phyloP scores from a whole-genome alignment of 768 basidiomycete genomes.

The Phaeolepiota aurea region DNA sequence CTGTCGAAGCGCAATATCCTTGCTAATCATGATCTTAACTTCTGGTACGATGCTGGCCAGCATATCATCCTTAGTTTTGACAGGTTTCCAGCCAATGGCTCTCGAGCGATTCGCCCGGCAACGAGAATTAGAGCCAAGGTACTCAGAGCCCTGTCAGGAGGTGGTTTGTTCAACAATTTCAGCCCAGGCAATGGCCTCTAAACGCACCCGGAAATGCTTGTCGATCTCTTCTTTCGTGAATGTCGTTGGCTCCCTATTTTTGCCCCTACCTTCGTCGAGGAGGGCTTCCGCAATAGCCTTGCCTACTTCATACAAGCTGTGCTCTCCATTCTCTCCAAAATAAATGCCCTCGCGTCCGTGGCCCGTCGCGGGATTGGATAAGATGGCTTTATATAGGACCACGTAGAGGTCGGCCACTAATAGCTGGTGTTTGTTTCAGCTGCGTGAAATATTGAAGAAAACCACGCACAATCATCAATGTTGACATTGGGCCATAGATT shows the following conservation, averaged over 20 bases:
- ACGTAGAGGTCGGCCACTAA: conserved; percentile 38
- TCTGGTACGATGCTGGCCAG: conserved; percentile 32
- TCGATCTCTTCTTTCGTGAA: conserved; percentile 39
- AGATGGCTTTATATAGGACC: conserved; percentile 29
- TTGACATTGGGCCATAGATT: conserved; percentile 54
- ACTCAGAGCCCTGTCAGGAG: conserved; percentile 18
- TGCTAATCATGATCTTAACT: conserved; percentile 15
- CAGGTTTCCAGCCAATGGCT: conserved; percentile 37
- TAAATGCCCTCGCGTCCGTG: conserved; percentile 48
- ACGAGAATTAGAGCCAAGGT: conserved; percentile 31
- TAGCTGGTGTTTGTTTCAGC: conserved; percentile 12
- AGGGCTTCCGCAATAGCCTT: conserved; percentile 29
- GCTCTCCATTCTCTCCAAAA: conserved; percentile 44
- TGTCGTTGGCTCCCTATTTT: conserved; percentile 29
- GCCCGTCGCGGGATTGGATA: conserved; percentile 16
- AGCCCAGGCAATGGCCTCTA: no score
- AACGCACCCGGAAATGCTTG: conserved; percentile 24
- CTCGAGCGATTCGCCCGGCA: conserved; percentile 25
- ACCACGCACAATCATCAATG: conserved; percentile 38
- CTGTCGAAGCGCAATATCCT: not conserved
- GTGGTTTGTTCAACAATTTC: not conserved
- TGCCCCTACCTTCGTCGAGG: conserved; percentile 25
- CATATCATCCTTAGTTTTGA: conserved; percentile 29
- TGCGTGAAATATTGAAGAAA: not conserved
- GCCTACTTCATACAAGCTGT: conserved; percentile 31